Conservation (phyloP, 1,284 basidiomycete species). For the Athelia psychrophila region DNA sequence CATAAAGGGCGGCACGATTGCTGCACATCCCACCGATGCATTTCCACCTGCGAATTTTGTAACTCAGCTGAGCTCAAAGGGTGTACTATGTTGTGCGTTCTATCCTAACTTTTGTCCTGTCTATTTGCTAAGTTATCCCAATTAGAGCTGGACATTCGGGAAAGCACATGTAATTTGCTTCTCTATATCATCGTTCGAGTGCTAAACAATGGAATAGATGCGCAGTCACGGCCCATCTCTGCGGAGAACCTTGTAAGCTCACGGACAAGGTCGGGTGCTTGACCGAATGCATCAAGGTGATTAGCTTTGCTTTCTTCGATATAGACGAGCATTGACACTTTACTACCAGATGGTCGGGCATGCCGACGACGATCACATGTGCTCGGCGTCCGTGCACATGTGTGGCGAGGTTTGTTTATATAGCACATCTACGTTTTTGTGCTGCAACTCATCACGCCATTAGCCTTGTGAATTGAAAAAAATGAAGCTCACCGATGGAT, state of each 20-base stretch:
- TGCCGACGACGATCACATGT: conserved; percentile 45
- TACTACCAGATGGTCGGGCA: conserved; percentile 38
- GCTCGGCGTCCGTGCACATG: conserved; percentile 49
- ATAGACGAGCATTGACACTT: neutral
- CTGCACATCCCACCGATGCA: conserved; percentile 44
- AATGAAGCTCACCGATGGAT: conserved; percentile 28
- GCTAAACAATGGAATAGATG: conserved; percentile 33
- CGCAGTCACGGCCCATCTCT: conserved; percentile 44
- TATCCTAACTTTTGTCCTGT: neutral
- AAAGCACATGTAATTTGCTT: conserved; percentile 42
- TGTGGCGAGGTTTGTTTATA: conserved; percentile 44
- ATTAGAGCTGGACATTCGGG: conserved; percentile 55
- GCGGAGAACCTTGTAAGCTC: conserved; percentile 44
- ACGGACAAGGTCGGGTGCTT: conserved; percentile 44
- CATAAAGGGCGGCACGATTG: conserved; percentile 51
- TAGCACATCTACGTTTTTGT: neutral
- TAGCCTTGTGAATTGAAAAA: conserved; percentile 45
- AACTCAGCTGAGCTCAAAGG: conserved; percentile 21
- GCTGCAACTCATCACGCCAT: neutral
- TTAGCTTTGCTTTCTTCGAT: neutral
- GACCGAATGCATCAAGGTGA: conserved; percentile 46
- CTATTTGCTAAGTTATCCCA: conserved; percentile 3
- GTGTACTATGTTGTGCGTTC: conserved; percentile 45
- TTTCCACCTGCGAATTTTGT: conserved; percentile 39
- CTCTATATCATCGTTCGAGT: neutral